Evolutionary conservation across 306 rosid species (phyloP), one percentile per base, ranked within the genome.

Genomic region (Trifolium subterraneum): DNA sequence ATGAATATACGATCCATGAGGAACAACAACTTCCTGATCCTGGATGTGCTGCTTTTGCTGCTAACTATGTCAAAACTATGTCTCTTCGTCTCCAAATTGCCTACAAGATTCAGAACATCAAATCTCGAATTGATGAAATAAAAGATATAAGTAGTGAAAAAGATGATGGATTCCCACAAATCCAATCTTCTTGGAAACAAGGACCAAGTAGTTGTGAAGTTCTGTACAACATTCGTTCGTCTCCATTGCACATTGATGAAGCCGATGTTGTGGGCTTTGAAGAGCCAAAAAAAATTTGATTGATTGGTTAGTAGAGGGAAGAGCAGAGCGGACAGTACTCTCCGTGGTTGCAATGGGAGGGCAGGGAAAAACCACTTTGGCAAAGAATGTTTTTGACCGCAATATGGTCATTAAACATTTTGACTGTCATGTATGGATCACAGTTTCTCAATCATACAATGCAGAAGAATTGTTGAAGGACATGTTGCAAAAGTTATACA

Each of bases 281-380:
- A 5, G 6, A 12, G 4, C 38, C 36, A 12, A 58, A 16, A 3
- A 8, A 25, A 1, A 25, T 1, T 25, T 58, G 64, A 25, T 58
- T 58, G 38, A 58, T 58, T 58, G 38, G 64, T 2, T 58, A 18
- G 18, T 58, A 25, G 6, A 58, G 1, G 64, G 38, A 25, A 25
- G 36, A 7, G 38, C 4, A 5, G 18, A 10, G 18, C 38, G 36
- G 10, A 58, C 38, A 25, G 64, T 58, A 0, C 14, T 78, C 18
- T 52, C 51, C 13, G 19, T 78, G 1, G 67, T 71, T 0, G 77
- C 50, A 1, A 58, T 55, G 33, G 62, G 62, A 22, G 62, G 62
- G 1, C n/a, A 10, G 6, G 62, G 33, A 55, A 23, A 55, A 55
- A 20, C 62, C n/a, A 55, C 62, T 55, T 8, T 55, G 0, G 62